Evolutionary conservation across 1,284 basidiomycete species (phyloP), one percentile per base, ranked within the genome.

Genomic region (Somion occarium): DNA sequence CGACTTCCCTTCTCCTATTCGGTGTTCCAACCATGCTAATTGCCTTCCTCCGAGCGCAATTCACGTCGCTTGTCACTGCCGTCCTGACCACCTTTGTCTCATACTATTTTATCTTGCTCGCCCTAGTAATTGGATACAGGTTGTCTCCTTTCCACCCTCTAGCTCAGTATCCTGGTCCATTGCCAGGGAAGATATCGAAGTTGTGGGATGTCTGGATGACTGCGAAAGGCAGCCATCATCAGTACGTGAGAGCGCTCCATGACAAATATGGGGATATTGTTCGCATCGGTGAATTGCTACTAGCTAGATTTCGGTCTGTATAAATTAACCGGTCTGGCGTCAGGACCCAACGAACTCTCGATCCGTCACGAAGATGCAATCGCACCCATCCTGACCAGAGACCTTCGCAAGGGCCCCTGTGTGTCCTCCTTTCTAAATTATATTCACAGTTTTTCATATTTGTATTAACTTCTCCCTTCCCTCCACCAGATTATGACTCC

Each of bases 121-220:
- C 3, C 30, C 22, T 24, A 38, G 19, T n/a, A 22, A 34, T 50
- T 18, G 23, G 18, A 22, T 56, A 56, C 26, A 26, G 55, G 5
- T 27, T 56, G 2, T 54, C 55, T 11, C 56, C 53, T 4, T 48
- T 57, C 42, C 56, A 57, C 22, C 56, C 56, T 7, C 30, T 54
- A 0, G 53, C 56, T 3, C 5, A 20, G 12, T 57, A 44, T 42
- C 56, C 56, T 12, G 56, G 56, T 3, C 56, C 56, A 1, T 15
- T 50, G 2, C 3, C 46, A 3, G 20, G 25, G 23, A 54, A 49
- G 34, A 27, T 51, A 13, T 53, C 56, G 13, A 55, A 54, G 24
- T 19, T 39, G 13, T 57, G 51, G 48, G 11, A 51, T 38, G 39
- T 25, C 7, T 53, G 48, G 19, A 44, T 38, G 20, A 48, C 38